Percentiles rank a stretch among this genome's conserved stretches.
phyloP scores from a whole-genome alignment of 2,329 filamentous ascomycete species.

The Tricladium varicosporioides region DNA sequence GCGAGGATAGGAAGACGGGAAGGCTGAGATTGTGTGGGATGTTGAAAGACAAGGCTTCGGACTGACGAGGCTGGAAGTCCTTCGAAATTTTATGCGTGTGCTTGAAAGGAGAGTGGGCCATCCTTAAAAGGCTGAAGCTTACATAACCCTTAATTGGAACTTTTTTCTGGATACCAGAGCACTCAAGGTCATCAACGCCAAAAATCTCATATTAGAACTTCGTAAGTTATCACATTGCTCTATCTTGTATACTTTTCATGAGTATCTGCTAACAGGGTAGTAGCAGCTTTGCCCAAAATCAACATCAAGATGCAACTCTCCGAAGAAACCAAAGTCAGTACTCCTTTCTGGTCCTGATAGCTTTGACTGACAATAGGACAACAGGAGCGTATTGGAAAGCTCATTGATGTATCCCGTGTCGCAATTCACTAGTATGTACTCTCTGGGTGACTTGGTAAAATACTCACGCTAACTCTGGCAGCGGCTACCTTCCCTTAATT shows the following conservation, averaged over 20 bases:
- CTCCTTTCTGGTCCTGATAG: background rate
- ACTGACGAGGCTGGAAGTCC: too few relatives aligned
- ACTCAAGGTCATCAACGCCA: slow-evolving; percentile 8
- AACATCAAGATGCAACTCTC: slow-evolving; percentile 57
- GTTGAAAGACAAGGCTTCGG: background rate
- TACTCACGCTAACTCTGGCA: slow-evolving; percentile 38
- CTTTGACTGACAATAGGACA: slow-evolving; percentile 39
- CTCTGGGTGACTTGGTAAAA: background rate
- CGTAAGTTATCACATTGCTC: slow-evolving; percentile 9
- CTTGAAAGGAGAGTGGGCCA: too few relatives aligned
- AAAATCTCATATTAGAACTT: background rate
- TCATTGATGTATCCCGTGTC: slow-evolving; percentile 92
- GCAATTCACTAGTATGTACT: slow-evolving; percentile 86
- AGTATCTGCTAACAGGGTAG: slow-evolving; percentile 8
- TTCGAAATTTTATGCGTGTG: too few relatives aligned
- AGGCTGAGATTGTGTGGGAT: background rate
- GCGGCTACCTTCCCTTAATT: slow-evolving; percentile 94
- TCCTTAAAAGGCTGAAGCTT: too few relatives aligned
- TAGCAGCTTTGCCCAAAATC: slow-evolving; percentile 12
- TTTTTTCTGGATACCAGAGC: background rate
- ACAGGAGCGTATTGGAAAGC: slow-evolving; percentile 94
- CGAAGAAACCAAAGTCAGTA: slow-evolving; percentile 88
- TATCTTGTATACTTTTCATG: background rate
- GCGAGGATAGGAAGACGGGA: background rate
- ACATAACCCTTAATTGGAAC: too few relatives aligned